Conservation (phyloP, 148 eudicot species). For the Camellia granthamiana region DNA sequence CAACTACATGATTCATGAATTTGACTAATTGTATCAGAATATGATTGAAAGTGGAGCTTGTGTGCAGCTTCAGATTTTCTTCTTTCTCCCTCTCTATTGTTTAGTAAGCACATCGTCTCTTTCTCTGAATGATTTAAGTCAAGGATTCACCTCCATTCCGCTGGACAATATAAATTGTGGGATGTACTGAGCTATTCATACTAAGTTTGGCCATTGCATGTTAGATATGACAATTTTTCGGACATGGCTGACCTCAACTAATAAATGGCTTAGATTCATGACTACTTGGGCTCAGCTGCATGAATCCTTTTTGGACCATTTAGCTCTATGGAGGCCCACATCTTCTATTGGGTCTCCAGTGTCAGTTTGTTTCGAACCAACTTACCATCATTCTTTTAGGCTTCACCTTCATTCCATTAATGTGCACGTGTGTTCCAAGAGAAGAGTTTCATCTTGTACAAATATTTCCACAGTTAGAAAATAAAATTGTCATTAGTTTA, state of each 20-base stretch:
- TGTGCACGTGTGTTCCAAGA: not conserved
- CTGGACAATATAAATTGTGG: not conserved
- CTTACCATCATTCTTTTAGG: not conserved
- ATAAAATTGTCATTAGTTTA: not conserved
- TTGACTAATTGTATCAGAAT: not conserved
- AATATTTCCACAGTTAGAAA: not conserved
- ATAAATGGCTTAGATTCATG: not conserved
- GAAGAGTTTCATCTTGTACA: not conserved
- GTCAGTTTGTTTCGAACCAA: not conserved
- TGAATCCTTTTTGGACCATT: not conserved
- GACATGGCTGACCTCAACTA: not conserved
- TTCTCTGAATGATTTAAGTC: not conserved
- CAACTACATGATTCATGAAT: not conserved
- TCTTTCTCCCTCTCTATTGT: not conserved
- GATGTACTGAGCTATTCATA: not conserved
- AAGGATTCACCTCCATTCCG: not conserved
- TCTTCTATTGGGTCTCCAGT: not conserved
- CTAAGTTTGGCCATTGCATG: not conserved
- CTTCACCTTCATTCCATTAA: not conserved
- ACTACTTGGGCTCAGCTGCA: not conserved
- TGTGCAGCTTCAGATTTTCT: not conserved
- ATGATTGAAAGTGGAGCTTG: not conserved
- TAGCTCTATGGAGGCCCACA: constrained; percentile 4
- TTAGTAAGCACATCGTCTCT: not conserved
- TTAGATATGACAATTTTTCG: not conserved